Evolutionary conservation across 257 asterid species (phyloP).

Genomic region (Rehmannia glutinosa): DNA sequence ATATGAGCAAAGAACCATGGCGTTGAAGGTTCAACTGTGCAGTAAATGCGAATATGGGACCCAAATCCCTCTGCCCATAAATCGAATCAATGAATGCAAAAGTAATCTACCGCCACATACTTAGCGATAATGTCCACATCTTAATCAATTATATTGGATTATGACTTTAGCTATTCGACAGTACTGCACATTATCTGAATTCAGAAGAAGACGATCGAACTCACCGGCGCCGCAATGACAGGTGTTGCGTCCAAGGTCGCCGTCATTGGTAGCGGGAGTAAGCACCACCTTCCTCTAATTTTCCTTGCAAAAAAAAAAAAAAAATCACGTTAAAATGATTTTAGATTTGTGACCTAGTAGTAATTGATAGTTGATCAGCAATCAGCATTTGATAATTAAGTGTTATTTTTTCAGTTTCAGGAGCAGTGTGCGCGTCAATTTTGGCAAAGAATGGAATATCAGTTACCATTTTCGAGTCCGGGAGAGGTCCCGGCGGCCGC

Average conservation of each 20-base stretch:
- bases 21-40: too few species aligned
- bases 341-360: neutral
- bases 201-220: neutral
- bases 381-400: neutral
- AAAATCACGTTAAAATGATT: neutral
- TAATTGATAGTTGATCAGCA: neutral
- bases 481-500: conserved; percentile 94
- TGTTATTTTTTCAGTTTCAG: conserved; percentile 54
- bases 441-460: conserved; percentile 75
- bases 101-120: too few species aligned
- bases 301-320: neutral
- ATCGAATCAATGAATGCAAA: too few species aligned
- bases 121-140: too few species aligned
- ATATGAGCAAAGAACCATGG: too few species aligned
- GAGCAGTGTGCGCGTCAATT: conserved; percentile 84
- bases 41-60: too few species aligned
- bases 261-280: conserved; percentile 88
- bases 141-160: too few species aligned
- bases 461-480: conserved; percentile 81
- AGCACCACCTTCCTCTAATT: conserved; percentile 16
- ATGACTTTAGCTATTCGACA: neutral
- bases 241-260: conserved; percentile 65
- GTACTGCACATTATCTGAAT: too few species aligned
- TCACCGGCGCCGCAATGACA: conserved; percentile 41
- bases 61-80: too few species aligned